These are phyloP conservation scores for Gonium pectorale DNA, from an alignment of 139 green algal genomes.

Conservation along the genomic window DNA sequence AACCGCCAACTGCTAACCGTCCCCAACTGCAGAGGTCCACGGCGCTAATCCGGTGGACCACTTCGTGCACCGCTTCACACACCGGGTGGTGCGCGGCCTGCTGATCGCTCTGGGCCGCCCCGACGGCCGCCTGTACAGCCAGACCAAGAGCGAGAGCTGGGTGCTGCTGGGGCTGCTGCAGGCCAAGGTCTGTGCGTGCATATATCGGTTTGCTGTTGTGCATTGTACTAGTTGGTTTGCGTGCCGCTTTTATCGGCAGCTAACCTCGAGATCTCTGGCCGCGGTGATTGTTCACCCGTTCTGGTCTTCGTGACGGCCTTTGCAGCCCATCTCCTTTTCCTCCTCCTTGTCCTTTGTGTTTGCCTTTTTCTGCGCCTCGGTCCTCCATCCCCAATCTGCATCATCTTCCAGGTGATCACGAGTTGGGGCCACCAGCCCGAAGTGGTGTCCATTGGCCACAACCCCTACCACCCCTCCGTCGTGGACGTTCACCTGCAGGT, in stretches of 20 bases:
- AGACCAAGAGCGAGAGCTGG: constrained; percentile 43
- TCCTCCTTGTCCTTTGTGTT: no score
- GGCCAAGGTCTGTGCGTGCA: background rate
- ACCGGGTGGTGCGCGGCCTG: constrained; percentile 24
- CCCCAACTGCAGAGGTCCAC: constrained; percentile 14
- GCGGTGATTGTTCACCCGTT: no score
- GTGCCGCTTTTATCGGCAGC: no score
- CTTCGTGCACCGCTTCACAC: constrained; percentile 39
- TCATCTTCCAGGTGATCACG: constrained; percentile 23
- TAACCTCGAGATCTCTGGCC: no score
- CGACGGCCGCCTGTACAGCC: constrained; percentile 27
- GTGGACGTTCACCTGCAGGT: constrained; percentile 27
- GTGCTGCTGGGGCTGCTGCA: constrained; percentile 35
- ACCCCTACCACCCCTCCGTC: constrained; percentile 28
- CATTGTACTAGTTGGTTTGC: no score
- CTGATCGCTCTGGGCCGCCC: constrained; percentile 27
- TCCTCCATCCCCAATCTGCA: background rate
- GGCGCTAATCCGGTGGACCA: constrained; percentile 30
- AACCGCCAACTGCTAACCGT: no score
- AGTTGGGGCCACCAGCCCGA: constrained; percentile 37
- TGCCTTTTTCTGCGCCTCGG: no score
- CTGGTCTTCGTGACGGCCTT: no score
- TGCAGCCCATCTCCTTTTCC: no score
- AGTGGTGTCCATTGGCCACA: constrained; percentile 38
- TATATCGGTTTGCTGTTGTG: no score